Conservation (phyloP, 2,329 filamentous ascomycete genomes). For the Penicillium fuscoglaucum region DNA sequence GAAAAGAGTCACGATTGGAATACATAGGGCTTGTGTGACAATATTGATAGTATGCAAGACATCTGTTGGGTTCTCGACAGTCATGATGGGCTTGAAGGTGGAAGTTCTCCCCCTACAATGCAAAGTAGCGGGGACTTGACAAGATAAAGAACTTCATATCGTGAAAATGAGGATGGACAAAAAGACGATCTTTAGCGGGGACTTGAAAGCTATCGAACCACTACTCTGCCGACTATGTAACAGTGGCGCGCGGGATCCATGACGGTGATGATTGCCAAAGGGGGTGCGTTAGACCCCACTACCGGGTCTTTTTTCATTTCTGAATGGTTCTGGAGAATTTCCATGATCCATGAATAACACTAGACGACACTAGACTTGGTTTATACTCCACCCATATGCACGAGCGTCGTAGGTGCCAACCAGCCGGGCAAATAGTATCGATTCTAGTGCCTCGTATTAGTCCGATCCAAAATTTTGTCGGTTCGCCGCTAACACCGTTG, state of each 20-base stretch:
- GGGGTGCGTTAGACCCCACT: slow-evolving; percentile 4
- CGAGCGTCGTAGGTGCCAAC: background rate
- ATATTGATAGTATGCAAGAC: slow-evolving; percentile 35
- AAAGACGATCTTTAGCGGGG: background rate
- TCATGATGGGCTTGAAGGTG: slow-evolving; percentile 19
- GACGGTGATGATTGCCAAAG: slow-evolving; percentile 6
- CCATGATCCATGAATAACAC: background rate
- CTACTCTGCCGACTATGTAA: background rate
- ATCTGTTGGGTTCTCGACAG: slow-evolving; percentile 27
- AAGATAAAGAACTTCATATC: slow-evolving; percentile 2
- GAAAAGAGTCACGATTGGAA: slow-evolving; percentile 36
- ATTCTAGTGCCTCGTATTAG: slow-evolving; percentile 10
- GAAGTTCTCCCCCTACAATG: background rate
- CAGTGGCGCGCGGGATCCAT: background rate
- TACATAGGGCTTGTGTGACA: slow-evolving; percentile 39
- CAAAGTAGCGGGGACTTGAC: background rate
- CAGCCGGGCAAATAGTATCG: slow-evolving; percentile 1
- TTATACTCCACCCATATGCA: slow-evolving; percentile 7
- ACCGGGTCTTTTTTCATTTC: background rate
- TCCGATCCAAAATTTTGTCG: slow-evolving; percentile 1
- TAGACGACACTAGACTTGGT: background rate
- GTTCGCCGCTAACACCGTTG: slow-evolving; percentile 10
- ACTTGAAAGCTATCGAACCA: slow-evolving; percentile 4
- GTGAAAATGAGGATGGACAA: slow-evolving; percentile 7
- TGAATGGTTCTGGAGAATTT: slow-evolving; percentile 11